Base-by-base conservation (phyloP, 208 protist genomes). In the Trypanosoma theileri region DNA sequence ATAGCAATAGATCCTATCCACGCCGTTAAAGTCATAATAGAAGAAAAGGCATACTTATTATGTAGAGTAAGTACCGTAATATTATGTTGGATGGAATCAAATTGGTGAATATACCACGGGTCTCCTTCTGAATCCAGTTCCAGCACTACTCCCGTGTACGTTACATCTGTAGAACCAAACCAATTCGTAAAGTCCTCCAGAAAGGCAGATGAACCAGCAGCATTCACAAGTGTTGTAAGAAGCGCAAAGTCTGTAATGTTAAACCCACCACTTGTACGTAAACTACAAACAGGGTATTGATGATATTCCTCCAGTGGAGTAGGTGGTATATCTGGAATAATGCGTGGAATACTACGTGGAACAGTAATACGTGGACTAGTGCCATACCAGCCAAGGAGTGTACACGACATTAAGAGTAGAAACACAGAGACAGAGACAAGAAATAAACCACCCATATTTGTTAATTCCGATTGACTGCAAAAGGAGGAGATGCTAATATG, bases 1-100 rank as follows among this genome's bases (percentile, higher is more conserved):
- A 89, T 64, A 17, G 88, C 82, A 22, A 91, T 80, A 4, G 84
- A 77, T 54, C 88, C 88, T 8, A 89, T 60, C 85, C 88, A 93
- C 44, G 64, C 59, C 6, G 76, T 73, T 73, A 82, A 81, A 24
- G 76, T 59, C 12, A 84, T 45, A 24, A 93, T 91, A 62, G 77
- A 82, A 11, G 77, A 82, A 42, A 70, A 63, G 19, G 75, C 79
- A 44, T 77, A 78, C 31, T 54, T 65, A 53, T 86, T 86, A 11
- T 60, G 46, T 40, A 93, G 35, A n/a, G 85, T 81, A 4, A 87
- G 42, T 46, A 90, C 65, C 1, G 82, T 86, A 19, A 71, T 44
- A 57, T 82, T 80, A 12, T 67, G 60, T 0, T 70, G 26, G 3
- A 76, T 40, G 2, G 74, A 72, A 45, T 67, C 42, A 61, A 89